phyloP scores from a whole-genome alignment of 495 filamentous ascomycete species.

The Hyphodiscus hymeniophilus region DNA sequence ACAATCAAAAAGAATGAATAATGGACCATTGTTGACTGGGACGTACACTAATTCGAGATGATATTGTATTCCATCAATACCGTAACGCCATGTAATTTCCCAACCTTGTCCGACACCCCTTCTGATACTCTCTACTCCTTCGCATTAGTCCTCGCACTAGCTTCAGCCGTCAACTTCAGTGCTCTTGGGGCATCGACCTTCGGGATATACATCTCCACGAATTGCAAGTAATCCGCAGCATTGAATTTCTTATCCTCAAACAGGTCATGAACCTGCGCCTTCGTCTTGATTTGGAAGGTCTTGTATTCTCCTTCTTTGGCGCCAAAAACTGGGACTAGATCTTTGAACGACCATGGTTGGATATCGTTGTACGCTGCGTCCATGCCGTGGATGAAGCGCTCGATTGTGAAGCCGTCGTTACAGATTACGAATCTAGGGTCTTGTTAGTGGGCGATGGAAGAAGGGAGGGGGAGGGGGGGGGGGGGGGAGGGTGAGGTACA shows the following conservation, averaged over 20 bases:
- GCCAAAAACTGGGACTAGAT: constrained; percentile 62
- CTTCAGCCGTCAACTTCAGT: constrained; percentile 62
- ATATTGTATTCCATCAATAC: too few relatives aligned
- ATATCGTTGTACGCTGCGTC: constrained; percentile 76
- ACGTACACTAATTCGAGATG: too few relatives aligned
- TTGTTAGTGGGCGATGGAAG: background rate
- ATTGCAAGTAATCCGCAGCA: constrained; percentile 38
- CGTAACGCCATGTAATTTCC: too few relatives aligned
- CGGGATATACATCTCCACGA: constrained; percentile 85
- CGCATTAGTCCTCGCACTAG: constrained; percentile 51
- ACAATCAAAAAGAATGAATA: too few relatives aligned
- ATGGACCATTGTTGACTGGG: too few relatives aligned
- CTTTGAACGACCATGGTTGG: constrained; percentile 60
- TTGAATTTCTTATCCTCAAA: constrained; percentile 62
- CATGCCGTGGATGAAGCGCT: constrained; percentile 71
- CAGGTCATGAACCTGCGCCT: constrained; percentile 58
- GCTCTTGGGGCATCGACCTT: constrained; percentile 70
- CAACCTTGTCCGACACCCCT: too few relatives aligned
- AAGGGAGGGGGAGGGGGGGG: background rate
- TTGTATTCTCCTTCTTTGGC: constrained; percentile 40
- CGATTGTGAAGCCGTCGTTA: constrained; percentile 71
- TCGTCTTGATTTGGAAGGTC: constrained; percentile 63
- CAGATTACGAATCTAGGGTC: constrained; percentile 60
- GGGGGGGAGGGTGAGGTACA: constrained; percentile 34
- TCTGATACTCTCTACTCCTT: constrained; percentile 12